phyloP scores from a whole-genome alignment of 176 grass and related monocot genomes.

The Themeda triandra region DNA sequence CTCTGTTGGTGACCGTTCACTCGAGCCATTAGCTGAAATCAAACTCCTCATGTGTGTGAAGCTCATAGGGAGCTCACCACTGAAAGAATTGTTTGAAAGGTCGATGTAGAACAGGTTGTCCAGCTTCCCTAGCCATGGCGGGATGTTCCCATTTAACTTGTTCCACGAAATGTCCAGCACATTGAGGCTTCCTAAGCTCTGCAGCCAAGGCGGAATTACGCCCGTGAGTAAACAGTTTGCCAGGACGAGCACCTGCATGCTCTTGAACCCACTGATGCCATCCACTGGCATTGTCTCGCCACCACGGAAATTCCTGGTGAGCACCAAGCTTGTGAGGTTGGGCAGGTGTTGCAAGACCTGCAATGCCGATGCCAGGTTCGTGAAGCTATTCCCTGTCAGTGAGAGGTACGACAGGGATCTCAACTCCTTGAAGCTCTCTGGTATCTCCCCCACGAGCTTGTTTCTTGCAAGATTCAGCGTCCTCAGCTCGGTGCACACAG shows the following conservation, averaged over 20 bases:
- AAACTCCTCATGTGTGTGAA: conserved; percentile 64
- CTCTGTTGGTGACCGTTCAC: conserved; percentile 1
- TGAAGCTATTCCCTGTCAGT: conserved; percentile 76
- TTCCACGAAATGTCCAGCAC: conserved; percentile 98
- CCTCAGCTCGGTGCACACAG: conserved; percentile 44
- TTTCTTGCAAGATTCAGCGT: conserved; percentile 85
- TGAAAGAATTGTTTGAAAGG: conserved; percentile 83
- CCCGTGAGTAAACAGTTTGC: conserved; percentile 80
- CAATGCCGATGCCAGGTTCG: conserved; percentile 56
- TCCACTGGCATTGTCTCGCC: conserved; percentile 61
- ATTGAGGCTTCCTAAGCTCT: conserved; percentile 39
- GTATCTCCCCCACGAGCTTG: conserved; percentile 63
- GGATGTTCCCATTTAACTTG: conserved; percentile 60
- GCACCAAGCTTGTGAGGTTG: conserved; percentile 61
- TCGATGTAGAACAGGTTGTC: conserved; percentile 87
- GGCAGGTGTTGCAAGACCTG: conserved; percentile 74
- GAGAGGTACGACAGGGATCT: conserved; percentile 61
- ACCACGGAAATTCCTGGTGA: conserved; percentile 77
- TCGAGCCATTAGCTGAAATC: conserved; percentile 22
- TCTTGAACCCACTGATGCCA: conserved; percentile 69
- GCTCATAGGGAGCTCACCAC: conserved; percentile 58
- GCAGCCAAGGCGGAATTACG: conserved; percentile 59
- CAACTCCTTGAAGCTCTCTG: conserved; percentile 60
- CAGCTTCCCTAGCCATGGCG: conserved; percentile 52
- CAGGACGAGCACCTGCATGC: conserved; percentile 73